Evolutionary conservation across 768 basidiomycete species (phyloP), one percentile per base, ranked within the genome.

Genomic region (Trametes coccinea): DNA sequence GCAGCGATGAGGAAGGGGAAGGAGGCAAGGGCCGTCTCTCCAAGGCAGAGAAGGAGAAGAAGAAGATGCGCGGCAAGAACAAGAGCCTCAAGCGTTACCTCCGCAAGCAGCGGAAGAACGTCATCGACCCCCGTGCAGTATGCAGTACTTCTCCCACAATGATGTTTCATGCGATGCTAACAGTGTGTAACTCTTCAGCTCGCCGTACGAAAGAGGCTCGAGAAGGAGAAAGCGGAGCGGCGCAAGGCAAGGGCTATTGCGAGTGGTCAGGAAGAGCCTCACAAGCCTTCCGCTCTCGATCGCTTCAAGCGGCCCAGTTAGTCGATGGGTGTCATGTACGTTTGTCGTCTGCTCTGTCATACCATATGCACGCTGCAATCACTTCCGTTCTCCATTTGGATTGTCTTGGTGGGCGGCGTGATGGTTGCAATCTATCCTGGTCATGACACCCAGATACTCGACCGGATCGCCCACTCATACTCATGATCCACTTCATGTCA

Each of bases 51-150:
- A 77, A 78, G 69, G 85, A 88, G 72, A 92, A 87, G 78, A 82
- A 83, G 69, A 89, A 84, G 79, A 93, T 91, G 89, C 84, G 93
- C 37, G 94, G 95, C 14, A 94, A 88, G 72, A 85, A 84, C 29
- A 94, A 93, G 80, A 89, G 86, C 72, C 71, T 95, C 71, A 96
- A 94, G 74, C 80, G 93, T 79, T 90, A 86, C 73, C 73, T 97
- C 63, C 82, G 92, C 69, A 97, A 95, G 78, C 91, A 96, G 74
- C 85, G 93, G 72, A 94, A 95, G 80, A 97, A 98, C 69, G 92
- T 98, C 50, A 84, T 98, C 63, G 95, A 98, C 72, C 92, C 93
- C 27, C 80, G 82, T 27, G 80, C 83, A 27, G 90, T 92, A 57
- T 56, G 83, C 77, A 9, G 30, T 14, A 5, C 37, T 17, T 27